Base-by-base conservation (phyloP, 1,284 basidiomycete genomes). In the Mycena citricolor region DNA sequence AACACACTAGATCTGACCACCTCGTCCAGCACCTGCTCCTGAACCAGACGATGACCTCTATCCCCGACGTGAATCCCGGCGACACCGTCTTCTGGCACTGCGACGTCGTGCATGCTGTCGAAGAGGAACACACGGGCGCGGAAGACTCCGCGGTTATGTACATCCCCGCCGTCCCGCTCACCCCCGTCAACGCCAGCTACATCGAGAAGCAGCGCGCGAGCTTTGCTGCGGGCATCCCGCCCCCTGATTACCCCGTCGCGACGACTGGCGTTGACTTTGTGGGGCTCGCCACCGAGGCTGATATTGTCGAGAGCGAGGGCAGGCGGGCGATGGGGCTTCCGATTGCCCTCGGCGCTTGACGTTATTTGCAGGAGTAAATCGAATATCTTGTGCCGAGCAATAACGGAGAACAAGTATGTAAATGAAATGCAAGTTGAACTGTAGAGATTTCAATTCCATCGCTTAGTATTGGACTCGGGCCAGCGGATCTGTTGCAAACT, bases 1-100 rank as follows among this genome's bases (percentile, higher is more conserved):
- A n/a, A n/a, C n/a, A n/a, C n/a, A n/a, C n/a, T n/a, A n/a, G n/a
- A n/a, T n/a, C n/a, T n/a, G n/a, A n/a, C n/a, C n/a, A n/a, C n/a
- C n/a, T n/a, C n/a, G n/a, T n/a, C 21, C 33, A 51, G 19, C 81
- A 94, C 59, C 67, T 94, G 32, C 66, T 71, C 40, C 73, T 94
- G 1, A 74, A 77, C 3, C 63, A 78, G 45, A 84, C 81, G 1
- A 91, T 93, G 86, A 77, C 81, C 3, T 82, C 86, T 3, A 70
- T 87, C 8, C 86, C 87, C 0, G 74, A 71, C 47, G 87, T 91
- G 8, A 68, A 71, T 28, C 89, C 90, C 0, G 91, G 90, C 2
- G 90, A 93, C 58, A 81, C 84, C 61, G 88, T 90, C 2, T 90
- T 90, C 68, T 93, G 90, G 90, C 90, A 92, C 61, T 87, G 83